Evolutionary conservation across 1,284 basidiomycete genomes (phyloP), one percentile per base, ranked within the genome.

Genomic region (Phylloboletellus chloephorus): DNA sequence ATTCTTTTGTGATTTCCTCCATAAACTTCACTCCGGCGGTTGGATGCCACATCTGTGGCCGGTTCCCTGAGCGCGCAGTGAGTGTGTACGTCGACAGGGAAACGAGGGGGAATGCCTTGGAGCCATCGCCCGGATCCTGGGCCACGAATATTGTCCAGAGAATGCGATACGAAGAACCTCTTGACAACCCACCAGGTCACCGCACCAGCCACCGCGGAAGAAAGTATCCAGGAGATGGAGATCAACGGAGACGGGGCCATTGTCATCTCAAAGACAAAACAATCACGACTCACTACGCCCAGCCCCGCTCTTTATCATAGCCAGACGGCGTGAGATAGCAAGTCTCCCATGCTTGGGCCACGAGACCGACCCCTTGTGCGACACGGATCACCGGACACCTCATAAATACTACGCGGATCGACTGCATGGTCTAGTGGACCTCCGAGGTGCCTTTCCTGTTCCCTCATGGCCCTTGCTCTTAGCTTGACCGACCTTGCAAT

Each of bases 31-130:
- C 12, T 21, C 39, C 29, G 13, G 30, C 17, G 2, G 26, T 43
- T 16, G 39, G 39, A 13, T 44, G 22, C 42, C 42, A 44, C 21
- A 42, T 43, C 16, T 43, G 42, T 20, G 39, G 23, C 17, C 39
- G 16, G 23, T 35, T 43, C 3, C 39, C 39, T 41, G 22, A 6
- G n/a, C n/a, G 13, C 10, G 9, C 5, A 17, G 17, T 33, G 23
- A 42, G 17, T 20, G 3, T 7, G 15, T 9, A 7, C 21, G 10
- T 11, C 8, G n/a, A 20, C n/a, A 20, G 16, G 7, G n/a, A 29
- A 16, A 19, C 3, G 26, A 30, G 13, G 2, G 7, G 5, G 13
- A n/a, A 13, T 42, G 17, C 42, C 42, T 31, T 42, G 39, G 3
- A 43, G 21, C 28, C 31, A 43, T 43, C 19, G 22, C 12, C 34